Conservation (phyloP, 495 filamentous ascomycete genomes). For the Penicillium chermesinum region DNA sequence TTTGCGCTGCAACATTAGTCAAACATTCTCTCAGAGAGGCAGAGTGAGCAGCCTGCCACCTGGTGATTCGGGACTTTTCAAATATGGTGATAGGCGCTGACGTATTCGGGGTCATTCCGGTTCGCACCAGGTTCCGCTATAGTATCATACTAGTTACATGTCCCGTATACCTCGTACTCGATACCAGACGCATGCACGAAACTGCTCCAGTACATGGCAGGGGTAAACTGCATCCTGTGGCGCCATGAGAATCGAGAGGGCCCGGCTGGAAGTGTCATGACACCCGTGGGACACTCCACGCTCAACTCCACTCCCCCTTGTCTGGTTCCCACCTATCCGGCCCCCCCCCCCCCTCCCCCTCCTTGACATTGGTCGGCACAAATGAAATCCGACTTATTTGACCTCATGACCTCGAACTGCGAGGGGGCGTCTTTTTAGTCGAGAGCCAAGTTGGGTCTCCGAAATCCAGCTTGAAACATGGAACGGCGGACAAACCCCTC, state of each 20-base stretch:
- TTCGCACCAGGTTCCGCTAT: neutral
- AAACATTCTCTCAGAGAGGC: no score
- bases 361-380: no score
- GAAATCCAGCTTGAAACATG: no score
- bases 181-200: neutral
- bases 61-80: no score
- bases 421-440: no score
- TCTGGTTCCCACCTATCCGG: constrained; percentile 2
- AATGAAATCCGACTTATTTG: no score
- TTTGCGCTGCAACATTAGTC: no score
- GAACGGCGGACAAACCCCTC: no score
- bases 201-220: neutral
- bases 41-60: no score
- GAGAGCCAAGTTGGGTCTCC: no score
- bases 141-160: neutral
- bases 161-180: neutral
- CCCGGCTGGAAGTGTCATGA: constrained; percentile 12
- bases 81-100: no score
- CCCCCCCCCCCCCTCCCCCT: constrained; percentile 3
- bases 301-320: constrained; percentile 1
- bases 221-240: neutral
- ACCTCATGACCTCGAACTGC: neutral
- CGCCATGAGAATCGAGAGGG: neutral
- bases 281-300: constrained; percentile 10
- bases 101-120: neutral